These are phyloP conservation scores for Calonectria pseudoturangicola DNA, from an alignment of 2,329 filamentous ascomycete genomes.

Conservation along the genomic window DNA sequence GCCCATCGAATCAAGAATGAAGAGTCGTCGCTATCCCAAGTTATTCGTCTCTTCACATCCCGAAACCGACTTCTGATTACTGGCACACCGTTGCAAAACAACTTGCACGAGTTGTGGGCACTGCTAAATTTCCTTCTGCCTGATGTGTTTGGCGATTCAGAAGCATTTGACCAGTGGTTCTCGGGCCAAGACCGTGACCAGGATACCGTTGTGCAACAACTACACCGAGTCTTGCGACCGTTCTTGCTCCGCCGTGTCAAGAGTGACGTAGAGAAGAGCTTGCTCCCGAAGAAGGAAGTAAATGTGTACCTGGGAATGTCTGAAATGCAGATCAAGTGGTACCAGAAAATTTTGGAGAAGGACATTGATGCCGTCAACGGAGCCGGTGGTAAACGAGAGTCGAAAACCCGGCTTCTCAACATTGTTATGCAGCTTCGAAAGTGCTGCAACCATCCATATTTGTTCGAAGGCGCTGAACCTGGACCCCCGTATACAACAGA, in stretches of 20 bases:
- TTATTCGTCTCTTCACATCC: slow-evolving; percentile 96
- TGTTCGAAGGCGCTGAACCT: slow-evolving; percentile 97
- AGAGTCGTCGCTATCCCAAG: slow-evolving; percentile 95
- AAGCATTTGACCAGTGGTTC: slow-evolving; percentile 99
- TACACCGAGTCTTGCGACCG: slow-evolving; percentile 93
- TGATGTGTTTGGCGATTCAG: slow-evolving; percentile 96
- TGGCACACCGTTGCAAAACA: slow-evolving; percentile 97
- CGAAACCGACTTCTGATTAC: slow-evolving; percentile 96
- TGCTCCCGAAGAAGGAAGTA: slow-evolving; percentile 97
- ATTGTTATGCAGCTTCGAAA: slow-evolving; percentile 99
- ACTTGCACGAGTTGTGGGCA: slow-evolving; percentile 97
- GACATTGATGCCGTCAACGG: slow-evolving; percentile 99
- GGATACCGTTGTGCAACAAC: slow-evolving; percentile 95
- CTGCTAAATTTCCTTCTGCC: slow-evolving; percentile 98
- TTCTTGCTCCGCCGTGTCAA: slow-evolving; percentile 98
- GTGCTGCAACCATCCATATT: slow-evolving; percentile 98
- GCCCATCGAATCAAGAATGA: slow-evolving; percentile 99
- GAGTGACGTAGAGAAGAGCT: slow-evolving; percentile 97
- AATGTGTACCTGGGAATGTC: slow-evolving; percentile 99
- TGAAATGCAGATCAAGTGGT: slow-evolving; percentile 99
- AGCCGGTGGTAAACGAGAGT: slow-evolving; percentile 95
- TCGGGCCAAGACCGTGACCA: slow-evolving; percentile 92
- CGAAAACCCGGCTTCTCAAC: slow-evolving; percentile 96
- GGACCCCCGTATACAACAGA: slow-evolving; percentile 98
- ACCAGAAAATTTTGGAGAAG: slow-evolving; percentile 98